phyloP scores from a whole-genome alignment of 352 stramenopile genomes.

The Aphanomyces stellatus region DNA sequence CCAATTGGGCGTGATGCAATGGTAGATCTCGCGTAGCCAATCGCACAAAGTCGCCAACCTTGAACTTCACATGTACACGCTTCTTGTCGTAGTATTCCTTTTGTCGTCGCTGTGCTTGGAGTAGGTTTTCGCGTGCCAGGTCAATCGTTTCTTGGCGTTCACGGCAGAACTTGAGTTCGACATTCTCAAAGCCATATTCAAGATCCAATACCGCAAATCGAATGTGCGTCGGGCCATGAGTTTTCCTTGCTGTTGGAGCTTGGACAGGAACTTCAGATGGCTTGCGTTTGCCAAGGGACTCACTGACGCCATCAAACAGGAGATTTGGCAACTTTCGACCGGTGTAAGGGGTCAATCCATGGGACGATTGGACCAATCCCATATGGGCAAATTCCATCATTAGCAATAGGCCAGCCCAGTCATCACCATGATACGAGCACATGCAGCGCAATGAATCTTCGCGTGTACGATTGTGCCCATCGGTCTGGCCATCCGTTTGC shows the following conservation, averaged over 20 bases:
- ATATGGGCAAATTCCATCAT: slow-evolving; percentile 26
- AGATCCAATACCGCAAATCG: no score
- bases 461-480: slow-evolving; percentile 18
- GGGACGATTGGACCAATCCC: slow-evolving; percentile 15
- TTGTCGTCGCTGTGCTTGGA: background rate
- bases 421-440: slow-evolving; percentile 19
- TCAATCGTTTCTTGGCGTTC: background rate
- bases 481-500: slow-evolving; percentile 22
- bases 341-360: slow-evolving; percentile 22
- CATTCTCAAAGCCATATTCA: no score
- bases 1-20: background rate
- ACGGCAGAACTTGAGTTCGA: background rate
- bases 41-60: background rate
- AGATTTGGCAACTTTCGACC: background rate
- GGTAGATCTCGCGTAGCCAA: background rate
- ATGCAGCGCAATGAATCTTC: slow-evolving; percentile 24
- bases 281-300: background rate
- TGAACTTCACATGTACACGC: background rate
- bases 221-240: no score
- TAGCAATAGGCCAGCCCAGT: slow-evolving; percentile 21
- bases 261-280: no score
- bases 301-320: background rate
- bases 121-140: background rate
- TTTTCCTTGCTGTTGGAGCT: no score
- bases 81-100: slow-evolving; percentile 13